phyloP scores from a whole-genome alignment of 176 grass and related monocot genomes.

The Pharus latifolius region DNA sequence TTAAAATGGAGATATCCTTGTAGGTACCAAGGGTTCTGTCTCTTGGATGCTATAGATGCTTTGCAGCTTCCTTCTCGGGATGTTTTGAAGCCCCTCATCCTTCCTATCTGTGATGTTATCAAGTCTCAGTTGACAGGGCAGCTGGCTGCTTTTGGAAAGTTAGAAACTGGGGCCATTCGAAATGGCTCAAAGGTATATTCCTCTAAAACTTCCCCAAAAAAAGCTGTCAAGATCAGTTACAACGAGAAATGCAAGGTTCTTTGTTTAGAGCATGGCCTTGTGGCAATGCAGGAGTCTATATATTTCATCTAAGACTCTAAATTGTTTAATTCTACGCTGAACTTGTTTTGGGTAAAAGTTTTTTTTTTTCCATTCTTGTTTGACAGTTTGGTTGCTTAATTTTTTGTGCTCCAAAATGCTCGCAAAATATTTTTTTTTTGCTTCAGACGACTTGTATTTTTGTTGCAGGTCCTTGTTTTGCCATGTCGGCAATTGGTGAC shows the following conservation, averaged over 20 bases:
- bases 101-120: conserved; percentile 98
- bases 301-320: too few species aligned
- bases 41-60: conserved; percentile 87
- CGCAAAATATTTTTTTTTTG: conserved; percentile 4
- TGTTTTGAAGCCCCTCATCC: conserved; percentile 83
- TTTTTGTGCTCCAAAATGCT: background rate
- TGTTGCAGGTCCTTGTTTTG: conserved; percentile 70
- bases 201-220: background rate
- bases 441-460: background rate
- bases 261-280: conserved; percentile 7
- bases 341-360: background rate
- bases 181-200: conserved; percentile 75
- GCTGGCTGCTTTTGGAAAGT: conserved; percentile 83
- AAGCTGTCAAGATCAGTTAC: background rate
- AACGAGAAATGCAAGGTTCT: background rate
- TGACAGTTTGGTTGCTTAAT: background rate
- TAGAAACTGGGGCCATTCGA: conserved; percentile 83
- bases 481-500: conserved; percentile 47
- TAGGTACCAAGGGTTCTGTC: conserved; percentile 71
- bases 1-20: conserved; percentile 12
- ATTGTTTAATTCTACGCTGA: background rate
- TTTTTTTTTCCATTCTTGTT: background rate
- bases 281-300: too few species aligned
- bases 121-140: conserved; percentile 72
- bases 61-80: conserved; percentile 73